Evolutionary conservation across 1,284 basidiomycete species (phyloP), one percentile per base, ranked within the genome.

Genomic region (Fomitopsis betulina): DNA sequence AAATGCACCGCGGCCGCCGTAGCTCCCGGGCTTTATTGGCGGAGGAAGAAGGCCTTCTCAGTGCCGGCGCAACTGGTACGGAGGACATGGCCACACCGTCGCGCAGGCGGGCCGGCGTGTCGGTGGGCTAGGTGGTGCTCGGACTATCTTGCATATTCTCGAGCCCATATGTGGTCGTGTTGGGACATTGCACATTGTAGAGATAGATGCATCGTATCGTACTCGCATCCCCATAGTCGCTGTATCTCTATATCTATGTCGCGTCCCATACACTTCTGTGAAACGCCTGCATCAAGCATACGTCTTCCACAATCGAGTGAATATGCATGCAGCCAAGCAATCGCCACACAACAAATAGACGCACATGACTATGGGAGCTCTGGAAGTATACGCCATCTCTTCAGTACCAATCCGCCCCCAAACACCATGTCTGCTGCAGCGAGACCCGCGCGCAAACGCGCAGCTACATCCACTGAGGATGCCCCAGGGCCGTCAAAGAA

Each of bases 371-470:
- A 23, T 43, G 42, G 19, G 19, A 23, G 35, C 35, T 12, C n/a
- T n/a, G n/a, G n/a, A n/a, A n/a, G n/a, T n/a, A n/a, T n/a, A n/a
- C 1, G 35, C 8, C 35, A 37, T 37, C 35, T 15, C n/a, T n/a
- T n/a, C 35, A 37, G 12, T 15, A 37, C 35, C 35, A 3, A 15
- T 37, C 17, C 23, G 19, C 32, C 12, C 25, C 25, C 53, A 9
- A 54, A 6, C 27, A n/a, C 33, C 27, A 30, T 53, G 27, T 53
- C 23, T 30, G 19, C 54, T 10, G 13, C 15, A 86, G 72, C 77
- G 52, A 77, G 78, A 56, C 72, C 77, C 56, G 73, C 78, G 23
- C 78, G 76, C 59, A 89, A 89, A 68, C 85, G 87, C 54, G 69
- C 83, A 21, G 84, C 83, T 58, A 69, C 71, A 6, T 75, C 78